Base-by-base conservation (phyloP, 2,329 filamentous ascomycete species). In the Albophoma yamanashiensis region DNA sequence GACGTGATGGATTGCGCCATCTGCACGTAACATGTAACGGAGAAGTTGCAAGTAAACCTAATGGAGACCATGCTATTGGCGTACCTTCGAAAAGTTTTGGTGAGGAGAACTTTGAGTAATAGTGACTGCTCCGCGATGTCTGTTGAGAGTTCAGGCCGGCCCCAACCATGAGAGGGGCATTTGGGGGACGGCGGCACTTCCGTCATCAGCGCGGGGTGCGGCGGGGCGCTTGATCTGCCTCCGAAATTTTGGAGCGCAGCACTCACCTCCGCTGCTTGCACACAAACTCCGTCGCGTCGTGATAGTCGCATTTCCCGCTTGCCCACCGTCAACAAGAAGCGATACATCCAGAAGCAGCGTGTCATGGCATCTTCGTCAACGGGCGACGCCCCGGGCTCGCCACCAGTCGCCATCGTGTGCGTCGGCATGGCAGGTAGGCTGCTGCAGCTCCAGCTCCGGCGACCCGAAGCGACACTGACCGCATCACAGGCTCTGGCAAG, bases 371-470 rank as follows among this genome's bases (percentile, higher is more conserved):
- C 73, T 17, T 68, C 75, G 43, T 66, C 70, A 4, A 66, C 68
- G 38, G 66, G 63, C 62, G 70, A 67, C 20, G 65, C 65, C 55
- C 56, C 62, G 25, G 56, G n/a, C 31, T 62, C 65, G 59, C 62
- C 68, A 31, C 62, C 68, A 12, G 65, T 71, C 20, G 64, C 90
- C 63, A 87, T 99, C 62, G 92, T 97, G 68, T 97, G 92, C 74
- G 87, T 99, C 56, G 94, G 94, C 79, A 97, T 97, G 93, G 94
- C 94, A 69, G 93, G 87, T 88, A 76, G 55, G 52, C 40, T 11
- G 40, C n/a, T 27, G 27, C 27, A 31, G 27, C 42, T 22, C 56
- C 43, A 42, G 25, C 17, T 31, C 36, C 3, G 8, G 17, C 8
- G 4, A 2, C 31, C 4, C 22, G 50, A 31, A 17, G 14, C 31